Evolutionary conservation across 1,139 yeast species (phyloP).

Genomic region (Magnusiomyces tetraspermus): DNA sequence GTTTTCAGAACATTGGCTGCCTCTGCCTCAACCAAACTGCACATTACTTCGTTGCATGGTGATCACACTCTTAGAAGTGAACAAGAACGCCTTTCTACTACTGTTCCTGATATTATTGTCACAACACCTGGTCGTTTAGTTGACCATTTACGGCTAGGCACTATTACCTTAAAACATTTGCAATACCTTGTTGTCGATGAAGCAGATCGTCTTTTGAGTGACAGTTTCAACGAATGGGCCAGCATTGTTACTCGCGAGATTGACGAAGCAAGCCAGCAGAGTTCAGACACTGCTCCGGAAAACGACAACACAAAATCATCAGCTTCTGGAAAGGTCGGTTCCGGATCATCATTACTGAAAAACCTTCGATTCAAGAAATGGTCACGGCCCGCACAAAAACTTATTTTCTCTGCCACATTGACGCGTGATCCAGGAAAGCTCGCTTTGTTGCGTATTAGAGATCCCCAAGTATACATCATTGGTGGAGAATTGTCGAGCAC

Average conservation of each 20-base stretch:
- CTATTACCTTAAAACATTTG: slow-evolving; percentile 39
- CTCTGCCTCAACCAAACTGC: slow-evolving; percentile 68
- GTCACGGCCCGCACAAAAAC: slow-evolving; percentile 40
- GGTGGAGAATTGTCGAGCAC: slow-evolving; percentile 26
- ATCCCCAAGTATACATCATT: slow-evolving; percentile 65
- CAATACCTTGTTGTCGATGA: slow-evolving; percentile 80
- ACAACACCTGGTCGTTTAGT: slow-evolving; percentile 93
- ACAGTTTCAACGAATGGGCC: slow-evolving; percentile 92
- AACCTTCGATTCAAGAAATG: slow-evolving; percentile 15
- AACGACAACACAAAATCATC: slow-evolving; percentile 5
- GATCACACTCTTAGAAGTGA: slow-evolving; percentile 64
- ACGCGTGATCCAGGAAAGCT: slow-evolving; percentile 89
- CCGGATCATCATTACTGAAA: neutral
- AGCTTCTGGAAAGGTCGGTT: neutral
- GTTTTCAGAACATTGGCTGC: slow-evolving; percentile 52
- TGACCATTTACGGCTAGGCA: slow-evolving; percentile 54
- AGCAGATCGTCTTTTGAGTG: slow-evolving; percentile 86
- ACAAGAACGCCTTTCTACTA: slow-evolving; percentile 36
- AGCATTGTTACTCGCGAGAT: slow-evolving; percentile 38
- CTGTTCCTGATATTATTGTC: slow-evolving; percentile 68
- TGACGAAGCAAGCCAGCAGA: slow-evolving; percentile 33
- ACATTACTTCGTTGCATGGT: slow-evolving; percentile 49
- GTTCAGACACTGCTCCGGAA: neutral
- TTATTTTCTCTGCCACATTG: slow-evolving; percentile 86
- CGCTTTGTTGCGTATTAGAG: slow-evolving; percentile 54